phyloP scores from a whole-genome alignment of 192 early-diverging fungal species.

The Rhizophagus clarus region DNA sequence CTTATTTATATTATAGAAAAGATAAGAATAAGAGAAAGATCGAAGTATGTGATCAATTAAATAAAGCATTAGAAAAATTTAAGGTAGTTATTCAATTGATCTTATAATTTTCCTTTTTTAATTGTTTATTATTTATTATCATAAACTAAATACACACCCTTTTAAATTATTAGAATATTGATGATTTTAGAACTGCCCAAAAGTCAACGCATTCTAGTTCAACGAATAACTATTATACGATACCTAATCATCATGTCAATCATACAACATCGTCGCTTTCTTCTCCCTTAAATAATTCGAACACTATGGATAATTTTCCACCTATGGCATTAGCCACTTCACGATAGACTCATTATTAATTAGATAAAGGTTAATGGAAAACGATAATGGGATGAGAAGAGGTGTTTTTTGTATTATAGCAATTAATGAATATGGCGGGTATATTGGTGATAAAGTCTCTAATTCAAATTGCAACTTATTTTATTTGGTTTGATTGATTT shows the following conservation, averaged over 20 bases:
- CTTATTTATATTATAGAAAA: constrained; percentile 88
- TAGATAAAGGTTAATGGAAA: neutral
- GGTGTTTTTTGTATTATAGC: neutral
- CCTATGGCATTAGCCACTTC: neutral
- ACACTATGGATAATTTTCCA: neutral
- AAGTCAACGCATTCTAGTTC: neutral
- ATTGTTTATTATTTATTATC: neutral
- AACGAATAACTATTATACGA: neutral
- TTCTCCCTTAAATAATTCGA: neutral
- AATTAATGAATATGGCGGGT: neutral
- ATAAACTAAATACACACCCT: neutral
- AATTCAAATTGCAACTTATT: neutral
- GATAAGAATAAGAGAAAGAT: constrained; percentile 70
- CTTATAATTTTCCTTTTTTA: neutral
- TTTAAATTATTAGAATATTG: neutral
- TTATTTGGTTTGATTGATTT: neutral
- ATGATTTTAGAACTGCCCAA: neutral
- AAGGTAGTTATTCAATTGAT: constrained; percentile 60
- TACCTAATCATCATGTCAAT: neutral
- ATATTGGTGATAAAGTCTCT: neutral
- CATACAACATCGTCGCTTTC: neutral
- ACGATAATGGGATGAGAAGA: neutral
- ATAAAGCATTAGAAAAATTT: constrained; percentile 61
- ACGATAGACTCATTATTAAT: neutral
- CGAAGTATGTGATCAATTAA: constrained; percentile 57